Base-by-base conservation (phyloP, 129 eudicot genomes). In the Tanacetum coccineum region DNA sequence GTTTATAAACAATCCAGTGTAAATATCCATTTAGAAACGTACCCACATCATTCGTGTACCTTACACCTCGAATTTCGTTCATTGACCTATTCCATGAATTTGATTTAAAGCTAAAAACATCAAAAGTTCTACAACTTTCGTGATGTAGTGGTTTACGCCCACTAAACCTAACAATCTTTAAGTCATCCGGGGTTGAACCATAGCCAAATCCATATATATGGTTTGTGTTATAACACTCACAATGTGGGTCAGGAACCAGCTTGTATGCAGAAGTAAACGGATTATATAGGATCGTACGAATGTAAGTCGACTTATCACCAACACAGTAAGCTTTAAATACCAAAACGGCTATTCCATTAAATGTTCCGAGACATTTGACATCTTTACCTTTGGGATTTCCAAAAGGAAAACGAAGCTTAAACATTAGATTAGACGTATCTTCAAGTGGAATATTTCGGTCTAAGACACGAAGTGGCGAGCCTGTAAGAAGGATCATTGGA, bases 191-290 rank as follows among this genome's bases (percentile, higher is more conserved):
- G 62, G 32, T 21, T 56, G 62, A 13, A 56, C 62, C 62, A 21
- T 55, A 19, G n/a, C 62, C 62, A 56, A 56, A 56, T 56, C 40
- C 62, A 25, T 21, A 57, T 9, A 25, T 14, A 57, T 57, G 17
- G n/a, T 20, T 1, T 2, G 4, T 10, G 4, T 14, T 20, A 8
- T 36, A 13, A n/a, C n/a, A n/a, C 13, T 13, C n/a, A 9, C 36
- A 20, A 1, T 12, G 62, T 25, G 15, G 36, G 20, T 51, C 56
- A 4, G 18, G 62, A 57, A 22, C 0, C 3, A 0, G 13, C 62
- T 13, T 57, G 15, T 4, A 20, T 25, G 13, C 62, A 1, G 36
- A 6, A 0, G 62, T 56, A 22, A 56, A 22, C 39, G 18, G 62
- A 25, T 57, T 57, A 0, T 57, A 57, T 57, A 57, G 9, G n/a